phyloP scores from a whole-genome alignment of 2,329 filamentous ascomycete species.

The Penicillium sp. region DNA sequence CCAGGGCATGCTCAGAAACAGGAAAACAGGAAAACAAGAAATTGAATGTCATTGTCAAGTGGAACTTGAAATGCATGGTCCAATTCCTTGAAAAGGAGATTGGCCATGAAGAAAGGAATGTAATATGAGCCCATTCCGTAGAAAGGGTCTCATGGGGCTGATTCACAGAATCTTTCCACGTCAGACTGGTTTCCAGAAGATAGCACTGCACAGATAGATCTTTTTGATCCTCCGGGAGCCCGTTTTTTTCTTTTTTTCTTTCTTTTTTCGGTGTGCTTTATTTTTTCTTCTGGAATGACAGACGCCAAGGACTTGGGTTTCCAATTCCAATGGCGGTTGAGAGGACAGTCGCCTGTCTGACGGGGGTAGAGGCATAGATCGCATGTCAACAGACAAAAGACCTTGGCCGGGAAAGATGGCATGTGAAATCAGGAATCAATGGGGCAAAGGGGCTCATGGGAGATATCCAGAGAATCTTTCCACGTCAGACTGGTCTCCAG shows the following conservation, averaged over 20 bases:
- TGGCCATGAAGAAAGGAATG: not conserved
- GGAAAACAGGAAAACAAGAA: not conserved
- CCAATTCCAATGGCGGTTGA: not conserved
- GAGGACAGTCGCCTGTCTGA: not conserved
- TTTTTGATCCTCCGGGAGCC: too few relatives aligned
- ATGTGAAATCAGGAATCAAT: not conserved
- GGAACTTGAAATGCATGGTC: not conserved
- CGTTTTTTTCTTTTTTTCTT: not conserved
- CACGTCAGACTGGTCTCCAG: not conserved
- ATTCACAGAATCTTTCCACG: not conserved
- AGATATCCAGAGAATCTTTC: not conserved
- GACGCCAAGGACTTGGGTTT: not conserved
- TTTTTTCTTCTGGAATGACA: not conserved
- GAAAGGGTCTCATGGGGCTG: not conserved
- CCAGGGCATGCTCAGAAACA: too few relatives aligned
- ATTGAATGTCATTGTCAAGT: not conserved
- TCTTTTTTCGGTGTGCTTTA: not conserved
- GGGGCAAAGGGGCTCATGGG: too few relatives aligned
- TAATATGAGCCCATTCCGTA: constrained; percentile 1
- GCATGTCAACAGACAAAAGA: not conserved
- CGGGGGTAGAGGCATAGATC: not conserved
- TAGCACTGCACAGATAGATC: not conserved
- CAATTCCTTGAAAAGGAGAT: not conserved
- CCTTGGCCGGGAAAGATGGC: not conserved
- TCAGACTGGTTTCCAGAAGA: not conserved